phyloP scores from a whole-genome alignment of 805 yeast genomes.

The Cyberlindnera samutprakarnensis region DNA sequence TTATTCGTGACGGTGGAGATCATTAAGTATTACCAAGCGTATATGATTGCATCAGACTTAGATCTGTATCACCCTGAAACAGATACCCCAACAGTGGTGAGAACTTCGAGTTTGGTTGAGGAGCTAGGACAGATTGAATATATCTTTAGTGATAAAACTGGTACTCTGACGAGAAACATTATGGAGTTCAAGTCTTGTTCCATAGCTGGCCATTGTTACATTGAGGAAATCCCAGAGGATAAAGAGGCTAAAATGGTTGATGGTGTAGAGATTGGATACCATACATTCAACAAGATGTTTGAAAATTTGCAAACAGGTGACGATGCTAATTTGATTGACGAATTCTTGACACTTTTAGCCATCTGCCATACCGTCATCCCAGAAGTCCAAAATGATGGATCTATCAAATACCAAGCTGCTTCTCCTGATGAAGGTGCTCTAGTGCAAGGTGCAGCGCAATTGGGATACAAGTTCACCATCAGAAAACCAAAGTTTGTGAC shows the following conservation, averaged over 20 bases:
- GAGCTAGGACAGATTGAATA: constrained; percentile 96
- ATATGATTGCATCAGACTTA: constrained; percentile 85
- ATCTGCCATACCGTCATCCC: constrained; percentile 98
- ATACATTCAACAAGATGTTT: constrained; percentile 58
- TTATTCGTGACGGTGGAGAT: constrained; percentile 93
- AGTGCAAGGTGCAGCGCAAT: constrained; percentile 89
- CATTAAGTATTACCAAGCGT: constrained; percentile 93
- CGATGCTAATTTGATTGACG: constrained; percentile 49
- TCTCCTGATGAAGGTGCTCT: constrained; percentile 99
- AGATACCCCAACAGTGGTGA: constrained; percentile 91
- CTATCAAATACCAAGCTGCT: constrained; percentile 93
- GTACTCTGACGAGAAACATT: constrained; percentile 89
- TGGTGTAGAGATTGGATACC: constrained; percentile 76
- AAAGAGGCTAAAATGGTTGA: constrained; percentile 62
- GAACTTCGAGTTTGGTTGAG: constrained; percentile 94
- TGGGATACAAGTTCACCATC: constrained; percentile 78
- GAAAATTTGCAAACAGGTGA: constrained; percentile 38
- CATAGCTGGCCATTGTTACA: constrained; percentile 87
- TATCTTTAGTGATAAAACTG: constrained; percentile 95
- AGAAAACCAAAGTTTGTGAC: constrained; percentile 82
- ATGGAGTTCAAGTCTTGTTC: constrained; percentile 96
- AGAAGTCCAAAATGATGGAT: constrained; percentile 55
- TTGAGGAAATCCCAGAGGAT: constrained; percentile 88
- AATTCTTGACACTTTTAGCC: constrained; percentile 76
- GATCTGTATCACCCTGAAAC: constrained; percentile 85